Conservation (phyloP, 2,329 filamentous ascomycete genomes). For the Davidsoniella neocaledoniae region DNA sequence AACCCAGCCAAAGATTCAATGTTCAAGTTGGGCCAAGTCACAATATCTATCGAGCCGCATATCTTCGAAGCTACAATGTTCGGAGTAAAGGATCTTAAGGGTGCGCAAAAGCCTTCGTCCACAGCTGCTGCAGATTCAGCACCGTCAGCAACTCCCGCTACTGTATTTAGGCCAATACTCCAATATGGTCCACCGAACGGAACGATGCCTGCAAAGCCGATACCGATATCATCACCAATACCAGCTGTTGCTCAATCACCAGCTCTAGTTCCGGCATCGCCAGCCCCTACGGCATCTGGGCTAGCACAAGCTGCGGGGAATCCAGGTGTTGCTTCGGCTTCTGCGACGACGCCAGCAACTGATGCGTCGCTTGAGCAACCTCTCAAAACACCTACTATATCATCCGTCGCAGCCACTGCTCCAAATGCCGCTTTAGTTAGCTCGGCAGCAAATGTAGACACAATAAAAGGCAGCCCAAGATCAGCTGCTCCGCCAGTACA, state of each 20-base stretch:
- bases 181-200: slow-evolving; percentile 51
- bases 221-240: slow-evolving; percentile 25
- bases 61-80: slow-evolving; percentile 62
- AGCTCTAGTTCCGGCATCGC: slow-evolving; percentile 9
- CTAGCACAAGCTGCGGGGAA: slow-evolving; percentile 11
- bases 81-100: slow-evolving; percentile 47
- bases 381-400: no score
- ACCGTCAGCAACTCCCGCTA: slow-evolving; percentile 9
- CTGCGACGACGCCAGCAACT: slow-evolving; percentile 13
- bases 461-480: not conserved
- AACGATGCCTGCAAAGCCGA: slow-evolving; percentile 30
- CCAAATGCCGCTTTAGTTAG: not conserved
- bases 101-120: slow-evolving; percentile 20
- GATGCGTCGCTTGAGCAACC: not conserved
- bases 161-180: slow-evolving; percentile 36
- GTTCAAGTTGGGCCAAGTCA: slow-evolving; percentile 54
- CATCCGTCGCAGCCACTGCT: not conserved
- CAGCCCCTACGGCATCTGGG: slow-evolving; percentile 1
- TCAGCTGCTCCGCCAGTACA: slow-evolving; percentile 14
- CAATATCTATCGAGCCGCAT: slow-evolving; percentile 64
- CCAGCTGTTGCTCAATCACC: slow-evolving; percentile 16
- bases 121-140: slow-evolving; percentile 17
- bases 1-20: slow-evolving; percentile 57
- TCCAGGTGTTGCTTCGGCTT: slow-evolving; percentile 13
- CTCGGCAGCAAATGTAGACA: not conserved